Conservation (phyloP, 805 yeast genomes). For the Metschnikowia orientalis region DNA sequence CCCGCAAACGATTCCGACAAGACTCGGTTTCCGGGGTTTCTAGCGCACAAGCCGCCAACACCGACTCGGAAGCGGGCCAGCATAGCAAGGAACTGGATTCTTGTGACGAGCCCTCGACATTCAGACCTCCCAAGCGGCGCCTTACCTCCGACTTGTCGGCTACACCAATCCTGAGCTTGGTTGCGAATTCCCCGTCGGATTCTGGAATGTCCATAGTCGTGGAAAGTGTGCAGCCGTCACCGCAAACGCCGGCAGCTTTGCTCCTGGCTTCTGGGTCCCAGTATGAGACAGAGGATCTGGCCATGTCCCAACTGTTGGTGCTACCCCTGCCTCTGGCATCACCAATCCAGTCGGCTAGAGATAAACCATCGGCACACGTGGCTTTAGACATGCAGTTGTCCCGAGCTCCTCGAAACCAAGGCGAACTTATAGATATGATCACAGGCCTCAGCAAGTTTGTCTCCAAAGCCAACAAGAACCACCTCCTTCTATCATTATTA, state of each 20-base stretch:
- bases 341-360: conserved; percentile 35
- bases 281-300: conserved; percentile 3
- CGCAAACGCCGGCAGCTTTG: not conserved
- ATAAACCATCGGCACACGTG: conserved; percentile 21
- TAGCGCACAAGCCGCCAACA: conserved; percentile 15
- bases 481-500: conserved; percentile 50
- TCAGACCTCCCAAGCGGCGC: conserved; percentile 35
- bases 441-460: conserved; percentile 32
- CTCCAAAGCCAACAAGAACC: conserved; percentile 45
- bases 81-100: conserved; percentile 16
- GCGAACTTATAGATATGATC: conserved; percentile 38
- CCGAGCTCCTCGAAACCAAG: conserved; percentile 24
- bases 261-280: conserved; percentile 1
- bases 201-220: not conserved
- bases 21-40: conserved; percentile 17
- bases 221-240: not conserved
- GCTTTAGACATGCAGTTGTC: conserved; percentile 19
- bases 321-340: conserved; percentile 68
- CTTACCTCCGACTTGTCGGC: conserved; percentile 18
- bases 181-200: conserved; percentile 1
- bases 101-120: not conserved
- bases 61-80: conserved; percentile 12
- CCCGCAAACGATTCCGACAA: conserved; percentile 22
- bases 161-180: not conserved
- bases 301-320: conserved; percentile 42